Evolutionary conservation across 2,329 filamentous ascomycete species (phyloP).

Genomic region (Biscogniauxia mediterranea): DNA sequence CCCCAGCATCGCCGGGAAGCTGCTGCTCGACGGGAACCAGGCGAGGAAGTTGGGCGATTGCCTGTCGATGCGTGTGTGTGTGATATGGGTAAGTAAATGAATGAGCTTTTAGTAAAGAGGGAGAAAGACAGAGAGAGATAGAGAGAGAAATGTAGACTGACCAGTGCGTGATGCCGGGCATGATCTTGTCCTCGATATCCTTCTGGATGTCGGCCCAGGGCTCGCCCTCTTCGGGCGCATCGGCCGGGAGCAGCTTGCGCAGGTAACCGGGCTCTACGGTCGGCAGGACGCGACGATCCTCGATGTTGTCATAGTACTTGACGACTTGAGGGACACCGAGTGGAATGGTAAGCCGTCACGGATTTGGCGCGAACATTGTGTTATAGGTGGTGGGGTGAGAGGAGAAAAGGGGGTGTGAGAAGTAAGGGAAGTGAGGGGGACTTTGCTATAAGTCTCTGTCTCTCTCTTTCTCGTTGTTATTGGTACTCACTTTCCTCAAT

Average conservation of each 20-base stretch:
- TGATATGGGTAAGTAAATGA: too few relatives aligned
- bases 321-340: slow-evolving; percentile 55
- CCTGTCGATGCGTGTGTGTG: slow-evolving; percentile 37
- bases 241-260: slow-evolving; percentile 69
- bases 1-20: slow-evolving; percentile 82
- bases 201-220: slow-evolving; percentile 76
- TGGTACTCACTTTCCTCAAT: slow-evolving; percentile 74
- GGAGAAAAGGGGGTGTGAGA: too few relatives aligned
- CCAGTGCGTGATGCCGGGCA: slow-evolving; percentile 92
- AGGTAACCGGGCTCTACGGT: slow-evolving; percentile 84
- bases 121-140: not conserved
- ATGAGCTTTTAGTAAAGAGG: too few relatives aligned
- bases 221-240: slow-evolving; percentile 68
- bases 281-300: slow-evolving; percentile 69
- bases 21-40: slow-evolving; percentile 83
- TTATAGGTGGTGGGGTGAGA: slow-evolving; percentile 5
- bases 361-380: slow-evolving; percentile 2
- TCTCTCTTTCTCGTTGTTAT: not conserved
- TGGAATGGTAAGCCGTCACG: slow-evolving; percentile 6
- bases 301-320: slow-evolving; percentile 76
- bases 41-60: slow-evolving; percentile 93
- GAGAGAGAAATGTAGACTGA: slow-evolving; percentile 25
- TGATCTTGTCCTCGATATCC: slow-evolving; percentile 82
- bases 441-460: not conserved
- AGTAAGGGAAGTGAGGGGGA: not conserved